Evolutionary conservation across 2,329 filamentous ascomycete genomes (phyloP).

Genomic region (Phyllosticta capitalensis): DNA sequence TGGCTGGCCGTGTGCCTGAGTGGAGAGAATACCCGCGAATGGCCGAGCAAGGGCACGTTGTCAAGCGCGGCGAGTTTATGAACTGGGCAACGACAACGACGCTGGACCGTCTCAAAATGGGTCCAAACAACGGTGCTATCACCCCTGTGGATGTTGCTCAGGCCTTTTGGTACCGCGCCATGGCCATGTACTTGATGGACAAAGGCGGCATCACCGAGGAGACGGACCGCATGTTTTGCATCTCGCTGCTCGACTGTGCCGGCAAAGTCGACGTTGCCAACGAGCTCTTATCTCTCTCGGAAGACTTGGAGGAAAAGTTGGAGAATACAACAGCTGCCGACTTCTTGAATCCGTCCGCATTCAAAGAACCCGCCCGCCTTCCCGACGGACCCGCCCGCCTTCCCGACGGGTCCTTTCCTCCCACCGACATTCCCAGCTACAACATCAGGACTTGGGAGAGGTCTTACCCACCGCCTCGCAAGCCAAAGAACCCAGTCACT

Average conservation of each 20-base stretch:
- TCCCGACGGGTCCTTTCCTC: not conserved
- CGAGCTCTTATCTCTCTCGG: not conserved
- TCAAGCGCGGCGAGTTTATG: not conserved
- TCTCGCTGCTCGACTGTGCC: not conserved
- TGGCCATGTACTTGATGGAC: not conserved
- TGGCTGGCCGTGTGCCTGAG: not conserved
- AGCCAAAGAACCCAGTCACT: not conserved
- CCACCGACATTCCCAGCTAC: not conserved
- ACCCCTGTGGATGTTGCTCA: not conserved
- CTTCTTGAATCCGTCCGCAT: not conserved
- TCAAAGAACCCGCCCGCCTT: not conserved
- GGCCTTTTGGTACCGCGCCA: slow-evolving; percentile 1
- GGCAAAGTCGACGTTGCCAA: not conserved
- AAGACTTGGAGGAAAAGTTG: not conserved
- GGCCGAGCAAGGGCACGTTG: not conserved
- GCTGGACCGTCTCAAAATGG: not conserved
- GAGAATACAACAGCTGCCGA: not conserved
- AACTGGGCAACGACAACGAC: not conserved
- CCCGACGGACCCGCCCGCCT: not conserved
- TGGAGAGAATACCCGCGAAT: not conserved
- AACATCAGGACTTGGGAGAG: not conserved
- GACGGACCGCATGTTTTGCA: not conserved
- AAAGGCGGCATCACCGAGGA: not conserved
- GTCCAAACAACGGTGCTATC: not conserved
- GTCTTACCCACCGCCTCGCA: not conserved